Percentiles rank a stretch among this genome's conserved stretches.
Conservation (phyloP, 1,284 basidiomycete species). For the Rhodotorula mucilaginosa region DNA sequence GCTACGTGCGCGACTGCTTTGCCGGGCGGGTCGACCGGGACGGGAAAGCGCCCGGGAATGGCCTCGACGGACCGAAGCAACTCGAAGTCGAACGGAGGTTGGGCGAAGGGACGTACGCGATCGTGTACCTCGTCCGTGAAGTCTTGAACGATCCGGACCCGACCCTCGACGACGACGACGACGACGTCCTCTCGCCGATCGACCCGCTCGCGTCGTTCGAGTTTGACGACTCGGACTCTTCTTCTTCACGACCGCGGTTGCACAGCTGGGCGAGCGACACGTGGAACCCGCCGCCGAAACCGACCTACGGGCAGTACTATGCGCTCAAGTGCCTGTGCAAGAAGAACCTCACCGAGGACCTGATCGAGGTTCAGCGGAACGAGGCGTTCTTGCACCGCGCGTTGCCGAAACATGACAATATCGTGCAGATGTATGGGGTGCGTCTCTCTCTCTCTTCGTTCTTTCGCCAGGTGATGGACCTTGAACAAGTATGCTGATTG, state of each 20-base stretch:
- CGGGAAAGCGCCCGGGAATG: conserved; percentile 33
- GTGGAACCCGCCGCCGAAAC: conserved; percentile 16
- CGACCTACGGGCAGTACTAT: conserved; percentile 74
- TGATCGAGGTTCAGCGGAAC: conserved; percentile 78
- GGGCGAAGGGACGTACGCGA: conserved; percentile 85
- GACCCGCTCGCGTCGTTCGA: conserved; percentile 44
- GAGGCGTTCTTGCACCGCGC: conserved; percentile 96
- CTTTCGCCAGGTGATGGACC: not conserved
- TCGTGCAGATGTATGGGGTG: conserved; percentile 77
- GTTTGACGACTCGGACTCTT: conserved; percentile 45
- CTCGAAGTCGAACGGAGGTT: conserved; percentile 81
- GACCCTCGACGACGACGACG: conserved; percentile 17
- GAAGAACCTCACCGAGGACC: conserved; percentile 80
- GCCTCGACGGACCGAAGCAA: conserved; percentile 48
- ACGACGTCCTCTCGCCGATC: conserved; percentile 50
- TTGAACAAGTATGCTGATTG: not conserved
- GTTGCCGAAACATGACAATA: conserved; percentile 84
- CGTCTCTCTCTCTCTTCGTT: conserved; percentile 4
- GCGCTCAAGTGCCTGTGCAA: conserved; percentile 96
- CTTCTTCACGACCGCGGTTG: conserved; percentile 55
- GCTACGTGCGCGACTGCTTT: conserved; percentile 38
- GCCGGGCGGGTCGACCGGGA: conserved; percentile 15
- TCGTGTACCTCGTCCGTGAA: conserved; percentile 89
- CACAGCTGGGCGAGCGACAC: conserved; percentile 43
- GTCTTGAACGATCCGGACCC: conserved; percentile 60